Evolutionary conservation across 768 basidiomycete genomes (phyloP).

Genomic region (Amanita phalloides): DNA sequence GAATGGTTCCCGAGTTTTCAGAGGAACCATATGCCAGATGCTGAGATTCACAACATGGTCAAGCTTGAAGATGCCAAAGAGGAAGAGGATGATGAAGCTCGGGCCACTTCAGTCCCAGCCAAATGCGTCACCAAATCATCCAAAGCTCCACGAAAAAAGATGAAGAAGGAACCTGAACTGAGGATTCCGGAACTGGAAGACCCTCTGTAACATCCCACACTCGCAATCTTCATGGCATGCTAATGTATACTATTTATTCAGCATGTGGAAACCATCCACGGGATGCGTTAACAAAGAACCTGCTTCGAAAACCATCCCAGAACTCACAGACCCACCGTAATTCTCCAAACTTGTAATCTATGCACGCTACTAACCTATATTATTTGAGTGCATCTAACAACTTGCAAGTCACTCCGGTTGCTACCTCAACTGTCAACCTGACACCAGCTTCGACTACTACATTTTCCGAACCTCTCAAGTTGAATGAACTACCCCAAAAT

Average conservation of each 20-base stretch:
- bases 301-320: not conserved
- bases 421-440: not conserved
- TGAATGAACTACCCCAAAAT: not conserved
- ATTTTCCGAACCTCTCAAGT: not conserved
- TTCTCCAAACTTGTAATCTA: not conserved
- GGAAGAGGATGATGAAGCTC: not conserved
- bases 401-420: not conserved
- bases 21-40: not conserved
- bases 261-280: too few relatives aligned
- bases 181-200: not conserved
- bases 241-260: too few relatives aligned
- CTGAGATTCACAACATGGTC: not conserved
- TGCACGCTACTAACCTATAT: not conserved
- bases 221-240: not conserved
- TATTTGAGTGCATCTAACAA: not conserved
- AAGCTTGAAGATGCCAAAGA: not conserved
- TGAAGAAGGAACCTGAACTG: not conserved
- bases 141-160: not conserved
- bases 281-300: too few relatives aligned
- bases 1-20: constrained; percentile 1
- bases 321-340: not conserved
- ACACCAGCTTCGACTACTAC: not conserved
- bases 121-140: not conserved
- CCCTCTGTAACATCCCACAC: not conserved
- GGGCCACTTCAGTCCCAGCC: not conserved